Evolutionary conservation across 768 basidiomycete genomes (phyloP), one percentile per base, ranked within the genome.

Genomic region (Leccinum disarticulatum): DNA sequence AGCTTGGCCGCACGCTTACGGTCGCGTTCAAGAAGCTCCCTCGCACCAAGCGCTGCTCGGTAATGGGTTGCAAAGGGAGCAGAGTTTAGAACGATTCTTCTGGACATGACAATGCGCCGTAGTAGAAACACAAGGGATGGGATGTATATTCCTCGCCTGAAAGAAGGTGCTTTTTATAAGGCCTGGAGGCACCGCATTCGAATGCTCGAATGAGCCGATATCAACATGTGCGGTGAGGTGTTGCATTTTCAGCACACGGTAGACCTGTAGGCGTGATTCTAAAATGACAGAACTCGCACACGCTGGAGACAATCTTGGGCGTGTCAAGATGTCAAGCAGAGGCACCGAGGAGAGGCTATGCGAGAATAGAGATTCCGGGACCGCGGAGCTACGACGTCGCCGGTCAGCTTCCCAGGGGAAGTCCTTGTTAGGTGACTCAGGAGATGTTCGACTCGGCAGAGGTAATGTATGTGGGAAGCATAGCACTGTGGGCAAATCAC

Each of bases 1-100:
- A 87, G 63, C 75, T 83, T 87, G 70, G 77, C 70, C 11, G 85
- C 84, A 15, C 86, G 80, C 49, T 77, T 77, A 61, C 76, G 74
- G 70, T 87, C 84, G 67, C 80, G 79, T 30, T 80, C 77, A 50
- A 86, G 70, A 62, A 86, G 75, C 35, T 82, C 76, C 65, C 71
- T 77, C 17, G 77, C 81, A 48, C 79, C 77, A n/a, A 73, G 61
- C 61, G 65, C 57, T 30, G 63, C 60, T 68, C 70, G 63, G 66
- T 86, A 55, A 62, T 77, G 77, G 41, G 81, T 75, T 25, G 75
- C 67, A 71, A 86, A 83, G 30, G 79, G 81, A 50, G 83, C 55
- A 6, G 77, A 70, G 50, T 70, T 74, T 59, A 77, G 64, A 22
- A 77, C 59, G 48, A 68, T 56, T 64, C 41, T 70, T 65, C 41